Evolutionary conservation across 352 stramenopile species (phyloP).

Genomic region (Phytophthora pini): DNA sequence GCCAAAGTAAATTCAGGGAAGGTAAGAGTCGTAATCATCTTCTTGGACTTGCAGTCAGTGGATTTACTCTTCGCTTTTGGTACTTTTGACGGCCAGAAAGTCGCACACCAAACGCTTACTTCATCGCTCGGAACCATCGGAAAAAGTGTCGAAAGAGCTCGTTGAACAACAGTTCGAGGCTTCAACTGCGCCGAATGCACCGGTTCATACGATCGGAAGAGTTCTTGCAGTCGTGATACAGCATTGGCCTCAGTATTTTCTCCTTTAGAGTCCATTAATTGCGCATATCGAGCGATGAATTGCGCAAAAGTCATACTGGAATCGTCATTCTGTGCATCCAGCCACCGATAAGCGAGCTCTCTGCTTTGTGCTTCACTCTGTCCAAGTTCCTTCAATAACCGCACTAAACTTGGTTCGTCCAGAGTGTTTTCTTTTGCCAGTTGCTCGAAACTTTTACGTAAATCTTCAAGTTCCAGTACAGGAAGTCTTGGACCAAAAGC

Average conservation of each 20-base stretch:
- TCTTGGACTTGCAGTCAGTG: conserved; percentile 3
- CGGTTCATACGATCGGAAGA: conserved; percentile 53
- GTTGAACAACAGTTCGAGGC: conserved; percentile 37
- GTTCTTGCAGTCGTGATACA: conserved; percentile 38
- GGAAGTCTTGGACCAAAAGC: conserved; percentile 40
- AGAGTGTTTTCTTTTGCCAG: conserved; percentile 36
- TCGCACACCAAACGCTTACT: conserved; percentile 42
- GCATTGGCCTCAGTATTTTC: conserved; percentile 22
- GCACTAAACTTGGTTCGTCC: conserved; percentile 44
- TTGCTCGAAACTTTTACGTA: conserved; percentile 53
- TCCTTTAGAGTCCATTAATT: conserved; percentile 37
- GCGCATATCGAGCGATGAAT: conserved; percentile 69
- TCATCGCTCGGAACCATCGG: conserved; percentile 28
- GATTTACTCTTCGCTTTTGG: not conserved
- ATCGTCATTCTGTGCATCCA: conserved; percentile 24
- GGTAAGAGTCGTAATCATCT: conserved; percentile 32
- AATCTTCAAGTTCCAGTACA: conserved; percentile 41
- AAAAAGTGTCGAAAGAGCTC: conserved; percentile 43
- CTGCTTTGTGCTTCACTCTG: conserved; percentile 26
- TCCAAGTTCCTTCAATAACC: conserved; percentile 45
- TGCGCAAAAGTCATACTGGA: conserved; percentile 58
- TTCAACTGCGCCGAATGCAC: conserved; percentile 41
- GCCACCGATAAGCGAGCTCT: conserved; percentile 31
- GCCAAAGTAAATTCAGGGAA: conserved; percentile 70
- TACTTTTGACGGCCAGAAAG: conserved; percentile 24